These are phyloP conservation scores for Arthrinium puccinioides DNA, from an alignment of 2,329 filamentous ascomycete species.

Conservation along the genomic window DNA sequence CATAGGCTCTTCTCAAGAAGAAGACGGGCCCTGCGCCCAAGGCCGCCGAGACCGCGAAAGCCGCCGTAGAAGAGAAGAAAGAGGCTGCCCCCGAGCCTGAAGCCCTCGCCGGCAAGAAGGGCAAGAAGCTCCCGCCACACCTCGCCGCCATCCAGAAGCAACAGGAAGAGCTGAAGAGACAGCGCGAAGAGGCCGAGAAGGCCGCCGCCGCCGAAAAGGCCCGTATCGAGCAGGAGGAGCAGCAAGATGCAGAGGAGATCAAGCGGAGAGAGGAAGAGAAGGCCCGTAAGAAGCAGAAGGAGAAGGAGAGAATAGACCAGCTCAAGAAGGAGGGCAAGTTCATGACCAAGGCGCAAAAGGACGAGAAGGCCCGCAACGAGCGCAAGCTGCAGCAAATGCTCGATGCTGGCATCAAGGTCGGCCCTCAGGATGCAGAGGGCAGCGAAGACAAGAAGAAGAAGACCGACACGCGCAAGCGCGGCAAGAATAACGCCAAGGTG, in stretches of 20 bases:
- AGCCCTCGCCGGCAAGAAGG: constrained; percentile 60
- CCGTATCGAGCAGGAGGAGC: constrained; percentile 58
- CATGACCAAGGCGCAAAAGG: constrained; percentile 77
- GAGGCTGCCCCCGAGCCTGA: constrained; percentile 31
- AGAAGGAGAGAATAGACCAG: constrained; percentile 80
- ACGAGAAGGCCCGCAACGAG: constrained; percentile 73
- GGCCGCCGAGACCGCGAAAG: constrained; percentile 46
- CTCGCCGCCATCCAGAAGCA: constrained; percentile 71
- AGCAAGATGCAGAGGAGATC: constrained; percentile 56
- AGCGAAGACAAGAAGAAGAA: constrained; percentile 66
- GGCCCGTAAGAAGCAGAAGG: constrained; percentile 74
- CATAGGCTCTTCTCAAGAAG: constrained; percentile 86
- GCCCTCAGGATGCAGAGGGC: constrained; percentile 44
- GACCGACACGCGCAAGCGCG: constrained; percentile 70
- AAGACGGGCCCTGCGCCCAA: constrained; percentile 43
- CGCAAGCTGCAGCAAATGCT: constrained; percentile 80
- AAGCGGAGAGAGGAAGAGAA: constrained; percentile 66
- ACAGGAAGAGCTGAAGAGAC: constrained; percentile 66
- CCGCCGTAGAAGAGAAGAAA: constrained; percentile 42
- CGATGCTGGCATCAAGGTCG: constrained; percentile 67
- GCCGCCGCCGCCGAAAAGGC: constrained; percentile 56
- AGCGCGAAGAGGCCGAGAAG: constrained; percentile 56
- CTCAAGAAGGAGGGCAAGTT: constrained; percentile 84
- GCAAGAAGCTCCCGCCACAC: constrained; percentile 80
- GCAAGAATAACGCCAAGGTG: too few species aligned